Base-by-base conservation (phyloP, 345 rosid genomes). In the Eutrema yunnanense region DNA sequence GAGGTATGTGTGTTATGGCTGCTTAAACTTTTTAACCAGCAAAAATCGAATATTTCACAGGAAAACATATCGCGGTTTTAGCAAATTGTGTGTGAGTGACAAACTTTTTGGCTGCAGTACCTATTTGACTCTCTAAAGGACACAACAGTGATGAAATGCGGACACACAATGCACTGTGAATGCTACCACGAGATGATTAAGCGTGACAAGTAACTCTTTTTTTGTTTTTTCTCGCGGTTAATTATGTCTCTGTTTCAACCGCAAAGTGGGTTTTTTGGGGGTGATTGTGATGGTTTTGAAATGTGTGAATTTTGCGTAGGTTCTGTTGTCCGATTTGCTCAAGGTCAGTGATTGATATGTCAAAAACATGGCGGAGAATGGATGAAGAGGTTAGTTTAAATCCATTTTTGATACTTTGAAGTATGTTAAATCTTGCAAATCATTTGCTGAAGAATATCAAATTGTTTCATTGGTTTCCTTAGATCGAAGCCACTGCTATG, bases 251-350 rank as follows among this genome's bases (percentile, higher is more conserved):
- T 67, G 4, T 59, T 59, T 29, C 37, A 34, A 22, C 49, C 49
- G 3, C 0, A 40, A 52, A 6, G 8, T 40, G 43, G 44, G 26
- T 42, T 9, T 53, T 53, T 61, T 4, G 3, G 38, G 3, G 38
- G 12, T 38, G 43, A 3, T 47, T 65, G 32, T 43, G 59, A 47
- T 73, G 56, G 60, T 56, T 65, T 16, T 33, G 3, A 6, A 42
- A 19, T 27, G n/a, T 59, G 34, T 14, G 12, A 10, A 0, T 2
- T n/a, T 47, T 40, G 44, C 5, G 33, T 86, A 92, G 99, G 51
- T 87, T 76, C 36, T 86, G 94, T 76, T 95, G 99, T 78, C 99
- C 99, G 12, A 87, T 95, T 71, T 92, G 99, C 83, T 95, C 97
- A 51, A 92, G 84, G 77, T 83, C 98, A 0, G 83, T 92, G 64